These are phyloP conservation scores for Hondaea fermentalgiana DNA, from an alignment of 108 stramenopile genomes.

Conservation along the genomic window DNA sequence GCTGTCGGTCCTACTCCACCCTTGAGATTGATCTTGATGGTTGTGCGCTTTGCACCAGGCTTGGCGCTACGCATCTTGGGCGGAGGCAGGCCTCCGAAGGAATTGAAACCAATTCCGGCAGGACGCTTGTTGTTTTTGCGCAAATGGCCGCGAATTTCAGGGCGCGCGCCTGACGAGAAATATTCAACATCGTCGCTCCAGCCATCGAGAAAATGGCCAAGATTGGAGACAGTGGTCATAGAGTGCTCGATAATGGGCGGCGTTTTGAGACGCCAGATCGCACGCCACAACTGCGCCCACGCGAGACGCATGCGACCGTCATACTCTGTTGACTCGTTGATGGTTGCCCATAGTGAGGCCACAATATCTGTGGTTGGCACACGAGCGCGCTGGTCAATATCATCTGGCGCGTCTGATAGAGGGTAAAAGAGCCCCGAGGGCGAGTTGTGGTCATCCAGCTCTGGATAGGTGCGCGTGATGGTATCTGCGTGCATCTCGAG, in stretches of 20 bases:
- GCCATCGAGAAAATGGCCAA: background rate
- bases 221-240: background rate
- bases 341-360: background rate
- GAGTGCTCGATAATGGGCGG: background rate
- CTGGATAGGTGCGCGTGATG: background rate
- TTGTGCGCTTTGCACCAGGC: background rate
- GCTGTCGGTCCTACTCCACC: background rate
- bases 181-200: background rate
- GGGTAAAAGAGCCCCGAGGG: constrained; percentile 8
- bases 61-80: background rate
- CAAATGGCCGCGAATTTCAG: background rate
- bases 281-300: background rate
- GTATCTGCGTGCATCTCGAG: background rate
- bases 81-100: background rate
- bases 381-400: background rate
- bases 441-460: background rate
- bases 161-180: background rate
- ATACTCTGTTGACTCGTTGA: background rate
- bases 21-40: background rate
- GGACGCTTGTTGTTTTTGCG: background rate
- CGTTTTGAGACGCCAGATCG: constrained; percentile 1
- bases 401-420: background rate
- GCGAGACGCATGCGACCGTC: constrained; percentile 1
- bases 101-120: background rate
- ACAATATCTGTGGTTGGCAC: background rate